Evolutionary conservation across 441 rosid genomes (phyloP).

Genomic region (Erysimum cheiri): DNA sequence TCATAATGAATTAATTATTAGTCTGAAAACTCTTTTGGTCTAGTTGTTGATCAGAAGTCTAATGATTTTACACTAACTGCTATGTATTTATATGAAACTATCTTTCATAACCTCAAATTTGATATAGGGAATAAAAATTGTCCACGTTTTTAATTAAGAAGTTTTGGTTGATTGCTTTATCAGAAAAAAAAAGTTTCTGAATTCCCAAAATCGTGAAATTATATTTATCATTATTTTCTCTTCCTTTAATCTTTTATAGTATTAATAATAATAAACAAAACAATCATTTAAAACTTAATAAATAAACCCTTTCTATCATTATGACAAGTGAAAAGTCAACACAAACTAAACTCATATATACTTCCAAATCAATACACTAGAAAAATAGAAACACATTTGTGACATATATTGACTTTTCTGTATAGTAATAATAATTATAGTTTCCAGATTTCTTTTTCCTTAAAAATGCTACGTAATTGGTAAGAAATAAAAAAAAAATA

Average conservation of each 20-base stretch:
- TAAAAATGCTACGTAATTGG: too few relatives aligned
- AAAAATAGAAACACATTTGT: background rate
- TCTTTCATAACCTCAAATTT: too few relatives aligned
- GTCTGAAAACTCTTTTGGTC: too few relatives aligned
- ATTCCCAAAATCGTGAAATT: background rate
- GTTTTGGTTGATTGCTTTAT: background rate
- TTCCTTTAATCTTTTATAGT: background rate
- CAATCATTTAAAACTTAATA: background rate
- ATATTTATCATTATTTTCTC: background rate
- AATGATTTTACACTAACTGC: background rate
- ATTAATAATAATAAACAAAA: background rate
- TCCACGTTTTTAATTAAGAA: too few relatives aligned
- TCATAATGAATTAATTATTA: background rate
- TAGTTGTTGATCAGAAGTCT: background rate
- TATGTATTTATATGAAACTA: too few relatives aligned
- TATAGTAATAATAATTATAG: background rate
- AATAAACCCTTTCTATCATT: background rate
- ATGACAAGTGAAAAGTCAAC: background rate
- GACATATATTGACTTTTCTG: background rate
- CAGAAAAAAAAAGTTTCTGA: too few relatives aligned
- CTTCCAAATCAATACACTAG: background rate
- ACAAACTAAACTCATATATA: background rate
- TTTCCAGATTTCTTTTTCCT: conserved; percentile 5
- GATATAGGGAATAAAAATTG: too few relatives aligned
- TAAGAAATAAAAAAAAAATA: too few relatives aligned